Evolutionary conservation across 1,139 yeast genomes (phyloP).

Genomic region (Kodamaea alishanica): DNA sequence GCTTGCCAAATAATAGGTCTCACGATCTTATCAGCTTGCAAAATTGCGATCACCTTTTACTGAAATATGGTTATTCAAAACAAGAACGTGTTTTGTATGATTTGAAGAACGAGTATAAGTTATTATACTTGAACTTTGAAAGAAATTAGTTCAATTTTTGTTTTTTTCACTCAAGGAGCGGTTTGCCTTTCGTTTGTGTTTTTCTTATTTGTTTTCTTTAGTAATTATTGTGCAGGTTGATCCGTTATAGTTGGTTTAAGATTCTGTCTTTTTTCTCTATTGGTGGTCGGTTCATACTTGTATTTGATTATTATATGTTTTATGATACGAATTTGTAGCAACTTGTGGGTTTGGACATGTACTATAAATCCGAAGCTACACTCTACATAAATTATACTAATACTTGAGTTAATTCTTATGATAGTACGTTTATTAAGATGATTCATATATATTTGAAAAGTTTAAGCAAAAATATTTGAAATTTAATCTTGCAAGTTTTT

Average conservation of each 20-base stretch:
- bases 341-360: not conserved
- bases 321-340: not conserved
- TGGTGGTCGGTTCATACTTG: slow-evolving; percentile 12
- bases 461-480: not conserved
- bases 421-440: no score
- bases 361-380: not conserved
- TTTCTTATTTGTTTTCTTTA: slow-evolving; percentile 2
- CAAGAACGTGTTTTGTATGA: slow-evolving; percentile 72
- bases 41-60: slow-evolving; percentile 28
- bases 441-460: not conserved
- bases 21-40: slow-evolving; percentile 29
- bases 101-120: slow-evolving; percentile 46
- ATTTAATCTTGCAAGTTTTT: not conserved
- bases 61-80: slow-evolving; percentile 52
- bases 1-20: slow-evolving; percentile 18
- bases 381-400: not conserved
- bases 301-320: not conserved
- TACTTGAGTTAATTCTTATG: no score
- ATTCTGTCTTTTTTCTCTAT: slow-evolving; percentile 11
- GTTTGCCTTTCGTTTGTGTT: not conserved
- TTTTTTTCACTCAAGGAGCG: not conserved
- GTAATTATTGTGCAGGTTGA: not conserved
- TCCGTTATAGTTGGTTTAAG: slow-evolving; percentile 13
- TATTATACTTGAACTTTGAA: slow-evolving; percentile 47
- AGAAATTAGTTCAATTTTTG: slow-evolving; percentile 11